Evolutionary conservation across 139 green algal genomes (phyloP), one percentile per base, ranked within the genome.

Genomic region (Chlorella vulgaris): DNA sequence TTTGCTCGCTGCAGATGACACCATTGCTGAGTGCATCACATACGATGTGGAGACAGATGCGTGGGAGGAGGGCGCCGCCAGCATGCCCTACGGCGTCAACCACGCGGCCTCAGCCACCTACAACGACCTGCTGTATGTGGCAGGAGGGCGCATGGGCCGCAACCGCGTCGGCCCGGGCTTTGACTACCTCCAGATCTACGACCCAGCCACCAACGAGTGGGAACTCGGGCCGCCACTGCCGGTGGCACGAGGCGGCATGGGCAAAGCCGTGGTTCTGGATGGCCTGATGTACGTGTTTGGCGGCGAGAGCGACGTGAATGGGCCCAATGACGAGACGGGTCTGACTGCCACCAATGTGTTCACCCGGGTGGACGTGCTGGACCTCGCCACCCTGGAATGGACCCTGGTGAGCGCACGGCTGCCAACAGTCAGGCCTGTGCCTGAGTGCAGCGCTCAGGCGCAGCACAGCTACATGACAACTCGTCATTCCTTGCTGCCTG

Each of bases 111-210:
- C 65, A 2, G 65, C 35, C 33, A 71, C 65, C 35, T 33, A 71
- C 21, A 35, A 35, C 65, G 36, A 47, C 33, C 65, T 50, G 26
- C 26, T 71, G 65, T 71, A 31, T 50, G 65, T 71, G 65, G 65
- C 65, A 4, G 65, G 65, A 22, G 65, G 65, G 33, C 65, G 65
- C 31, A 42, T 50, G 31, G 65, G 65, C 33, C 65, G 19, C 65
- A 71, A 71, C 65, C 5, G 5, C 6, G 65, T 71, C 19, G 65
- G 65, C 65, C 36, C 36, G 7, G 65, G 65, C 33, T 71, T 33
- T 19, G 36, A 71, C 19, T 71, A 50, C 65, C 24, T 71, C 13
- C 65, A 69, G 62, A 69, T 71, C 19, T 71, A 71, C 65, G 36
- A 71, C 65, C 65, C 65, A 7, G 33, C 65, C 65, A 71, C 35